Evolutionary conservation across 306 rosid genomes (phyloP).

Genomic region (Cicer yamashitae): DNA sequence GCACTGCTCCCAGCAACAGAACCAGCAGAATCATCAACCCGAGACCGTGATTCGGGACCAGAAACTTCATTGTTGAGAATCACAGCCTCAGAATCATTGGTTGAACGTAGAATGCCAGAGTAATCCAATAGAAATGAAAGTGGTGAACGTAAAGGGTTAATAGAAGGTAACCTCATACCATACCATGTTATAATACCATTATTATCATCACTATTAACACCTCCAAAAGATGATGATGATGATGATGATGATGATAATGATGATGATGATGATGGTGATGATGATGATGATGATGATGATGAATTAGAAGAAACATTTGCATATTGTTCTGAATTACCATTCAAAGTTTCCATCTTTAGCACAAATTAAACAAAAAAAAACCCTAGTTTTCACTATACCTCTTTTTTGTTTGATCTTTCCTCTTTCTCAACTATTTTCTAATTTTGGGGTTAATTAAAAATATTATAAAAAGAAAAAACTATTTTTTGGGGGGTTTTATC

Average conservation of each 20-base stretch:
- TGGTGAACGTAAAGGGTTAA: conserved; percentile 65
- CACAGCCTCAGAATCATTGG: conserved; percentile 51
- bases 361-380: conserved; percentile 29
- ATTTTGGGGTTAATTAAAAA: conserved; percentile 22
- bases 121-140: conserved; percentile 70
- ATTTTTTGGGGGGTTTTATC: background rate
- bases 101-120: conserved; percentile 65
- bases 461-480: background rate
- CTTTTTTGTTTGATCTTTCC: conserved; percentile 6
- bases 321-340: background rate
- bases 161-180: conserved; percentile 59
- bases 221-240: conserved; percentile 26
- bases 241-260: conserved; percentile 26
- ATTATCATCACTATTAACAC: conserved; percentile 32
- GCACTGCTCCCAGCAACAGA: conserved; percentile 43
- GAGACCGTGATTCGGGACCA: conserved; percentile 49
- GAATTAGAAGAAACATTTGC: conserved; percentile 44
- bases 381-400: conserved; percentile 42
- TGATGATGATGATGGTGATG: conserved; percentile 11
- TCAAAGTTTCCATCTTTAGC: conserved; percentile 53
- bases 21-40: conserved; percentile 14
- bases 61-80: conserved; percentile 47
- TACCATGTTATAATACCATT: conserved; percentile 42
- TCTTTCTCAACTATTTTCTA: conserved; percentile 10
- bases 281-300: conserved; percentile 21